A percentile compares a stretch with the other conserved stretches of the same genome.
Conservation (phyloP, 306 rosid species). For the Dalbergia cochinchinensis region DNA sequence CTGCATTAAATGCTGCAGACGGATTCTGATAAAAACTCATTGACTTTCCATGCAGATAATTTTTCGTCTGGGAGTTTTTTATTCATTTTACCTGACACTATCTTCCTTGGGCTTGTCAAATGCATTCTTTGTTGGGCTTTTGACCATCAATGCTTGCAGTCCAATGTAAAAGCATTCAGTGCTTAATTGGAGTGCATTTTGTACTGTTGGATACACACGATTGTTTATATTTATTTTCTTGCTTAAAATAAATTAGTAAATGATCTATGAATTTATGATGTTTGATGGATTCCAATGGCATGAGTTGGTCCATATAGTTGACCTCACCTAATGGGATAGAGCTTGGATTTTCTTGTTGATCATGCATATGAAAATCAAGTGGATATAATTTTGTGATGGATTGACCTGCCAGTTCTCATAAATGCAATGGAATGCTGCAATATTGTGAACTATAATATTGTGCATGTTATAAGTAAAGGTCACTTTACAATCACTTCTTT, state of each 20-base stretch:
- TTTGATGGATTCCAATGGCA: too few relatives aligned
- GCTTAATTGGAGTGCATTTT: not conserved
- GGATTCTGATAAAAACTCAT: not conserved
- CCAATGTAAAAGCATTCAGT: not conserved
- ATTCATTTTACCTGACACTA: not conserved
- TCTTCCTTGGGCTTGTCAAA: not conserved
- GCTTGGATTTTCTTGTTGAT: not conserved
- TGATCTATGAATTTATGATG: too few relatives aligned
- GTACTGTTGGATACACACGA: not conserved
- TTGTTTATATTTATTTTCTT: not conserved
- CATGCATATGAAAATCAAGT: not conserved
- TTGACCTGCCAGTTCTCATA: slow-evolving; percentile 2
- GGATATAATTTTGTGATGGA: not conserved
- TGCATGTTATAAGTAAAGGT: not conserved
- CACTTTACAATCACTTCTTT: not conserved
- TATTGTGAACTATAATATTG: not conserved
- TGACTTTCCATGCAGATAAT: not conserved
- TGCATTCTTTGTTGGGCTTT: not conserved
- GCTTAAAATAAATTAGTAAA: not conserved
- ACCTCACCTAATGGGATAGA: not conserved
- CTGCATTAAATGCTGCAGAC: not conserved
- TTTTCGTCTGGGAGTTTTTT: not conserved
- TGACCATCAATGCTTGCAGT: not conserved
- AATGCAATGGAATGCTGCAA: slow-evolving; percentile 1
- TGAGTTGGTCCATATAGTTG: too few relatives aligned